A percentile compares a stretch with the other conserved stretches of the same genome.
These are phyloP conservation scores for Dioszegia crocea DNA, from an alignment of 768 basidiomycete genomes.

Conservation along the genomic window DNA sequence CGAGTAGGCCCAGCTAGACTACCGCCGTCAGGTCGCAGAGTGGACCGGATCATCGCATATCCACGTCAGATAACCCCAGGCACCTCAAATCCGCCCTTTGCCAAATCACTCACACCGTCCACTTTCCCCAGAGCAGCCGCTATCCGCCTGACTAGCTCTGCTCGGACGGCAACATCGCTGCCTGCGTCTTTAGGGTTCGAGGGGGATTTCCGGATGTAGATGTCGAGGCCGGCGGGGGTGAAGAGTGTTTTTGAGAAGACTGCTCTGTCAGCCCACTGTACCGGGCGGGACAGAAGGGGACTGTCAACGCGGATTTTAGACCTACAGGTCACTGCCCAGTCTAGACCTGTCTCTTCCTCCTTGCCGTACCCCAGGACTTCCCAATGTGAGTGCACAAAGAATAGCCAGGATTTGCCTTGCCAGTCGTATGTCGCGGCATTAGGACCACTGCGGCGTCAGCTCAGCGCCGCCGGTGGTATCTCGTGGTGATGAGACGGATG, in stretches of 20 bases:
- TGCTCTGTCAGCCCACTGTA: constrained; percentile 11
- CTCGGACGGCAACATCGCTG: constrained; percentile 4
- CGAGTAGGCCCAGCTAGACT: too few relatives aligned
- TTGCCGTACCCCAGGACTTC: constrained; percentile 52
- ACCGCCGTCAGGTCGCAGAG: too few relatives aligned
- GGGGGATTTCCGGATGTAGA: constrained; percentile 45
- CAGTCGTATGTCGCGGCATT: constrained; percentile 50
- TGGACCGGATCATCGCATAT: too few relatives aligned
- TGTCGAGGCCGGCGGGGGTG: constrained; percentile 54
- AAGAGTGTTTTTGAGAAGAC: constrained; percentile 54
- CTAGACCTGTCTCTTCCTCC: constrained; percentile 30
- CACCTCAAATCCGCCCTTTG: constrained; percentile 35
- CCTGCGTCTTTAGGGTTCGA: constrained; percentile 4
- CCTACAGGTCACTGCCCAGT: constrained; percentile 49
- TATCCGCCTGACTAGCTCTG: constrained; percentile 19
- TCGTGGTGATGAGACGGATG: background rate
- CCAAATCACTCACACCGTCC: constrained; percentile 24
- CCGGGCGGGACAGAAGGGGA: too few relatives aligned
- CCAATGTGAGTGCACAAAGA: constrained; percentile 52
- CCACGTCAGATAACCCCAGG: constrained; percentile 24
- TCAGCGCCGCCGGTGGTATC: background rate
- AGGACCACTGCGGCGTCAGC: constrained; percentile 13
- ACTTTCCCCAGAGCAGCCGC: constrained; percentile 16
- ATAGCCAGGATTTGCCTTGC: constrained; percentile 51
- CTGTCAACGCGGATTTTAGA: too few relatives aligned